Evolutionary conservation across 208 protist species (phyloP), one percentile per base, ranked within the genome.

Genomic region (Wallacemonas collosoma): DNA sequence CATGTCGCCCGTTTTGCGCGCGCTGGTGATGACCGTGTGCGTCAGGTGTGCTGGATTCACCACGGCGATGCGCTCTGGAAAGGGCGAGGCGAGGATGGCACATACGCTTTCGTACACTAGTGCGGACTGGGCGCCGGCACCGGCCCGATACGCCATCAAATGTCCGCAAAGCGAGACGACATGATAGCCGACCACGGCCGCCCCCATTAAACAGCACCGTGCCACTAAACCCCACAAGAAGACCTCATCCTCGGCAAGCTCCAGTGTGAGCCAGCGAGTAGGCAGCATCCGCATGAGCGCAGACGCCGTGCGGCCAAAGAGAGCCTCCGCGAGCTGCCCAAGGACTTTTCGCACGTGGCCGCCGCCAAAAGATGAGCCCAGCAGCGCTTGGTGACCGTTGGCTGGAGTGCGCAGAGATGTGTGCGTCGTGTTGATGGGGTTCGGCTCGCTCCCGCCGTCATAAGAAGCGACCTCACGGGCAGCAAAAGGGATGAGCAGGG

Each of bases 391-490:
- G 36, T 15, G 8, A 15, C 56, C 36, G 36, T 9, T 8, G 36
- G 15, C 35, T 38, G 15, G 56, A 6, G 9, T 67, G 45, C n/a
- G 45, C 54, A 65, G 71, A 35, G 8, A 17, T 11, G 36, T 38
- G 38, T 66, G 58, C 35, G 43, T 56, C 1, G 53, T 71, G 53
- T 45, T 45, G 7, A 60, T 73, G 26, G 54, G 26, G 38, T 62
- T 26, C 26, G 26, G 7, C 56, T 44, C 6, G 56, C 17, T 12
- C 6, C 45, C 50, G 35, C 54, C 61, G 36, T 81, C 71, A 64
- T 83, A 92, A 0, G 76, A 79, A 1, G 81, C 66, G 0, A 95
- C 68, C 56, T 90, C 85, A 17, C 86, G 78, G 2, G 81, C 90
- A 2, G 83, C 36, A 5, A 80, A 57, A 4, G 82, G 83, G 11